Percentiles rank a stretch among this genome's conserved stretches.
These are phyloP conservation scores for Nigrospora sphaerica DNA, from an alignment of 2,329 filamentous ascomycete species.

Conservation along the genomic window DNA sequence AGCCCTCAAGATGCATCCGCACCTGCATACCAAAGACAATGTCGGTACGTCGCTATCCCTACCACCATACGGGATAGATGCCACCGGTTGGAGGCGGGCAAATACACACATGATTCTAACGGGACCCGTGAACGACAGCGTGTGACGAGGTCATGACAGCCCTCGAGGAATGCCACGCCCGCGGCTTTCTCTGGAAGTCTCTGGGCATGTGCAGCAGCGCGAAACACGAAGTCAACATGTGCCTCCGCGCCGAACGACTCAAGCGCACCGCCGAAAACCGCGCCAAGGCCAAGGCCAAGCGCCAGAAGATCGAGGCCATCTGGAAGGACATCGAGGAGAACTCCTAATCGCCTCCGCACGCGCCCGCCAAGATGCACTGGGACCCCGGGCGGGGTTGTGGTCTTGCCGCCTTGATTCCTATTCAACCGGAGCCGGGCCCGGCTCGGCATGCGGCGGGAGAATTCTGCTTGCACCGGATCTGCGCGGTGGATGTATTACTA, in stretches of 20 bases:
- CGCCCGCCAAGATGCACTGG: no score
- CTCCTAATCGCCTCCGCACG: slow-evolving; percentile 35
- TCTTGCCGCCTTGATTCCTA: no score
- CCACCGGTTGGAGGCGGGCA: neutral
- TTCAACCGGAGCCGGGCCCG: no score
- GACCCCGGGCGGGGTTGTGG: no score
- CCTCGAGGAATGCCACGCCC: slow-evolving; percentile 91
- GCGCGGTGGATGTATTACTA: neutral
- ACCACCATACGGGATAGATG: neutral
- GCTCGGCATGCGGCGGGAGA: neutral
- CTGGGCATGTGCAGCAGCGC: slow-evolving; percentile 83
- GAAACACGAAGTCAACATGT: slow-evolving; percentile 79
- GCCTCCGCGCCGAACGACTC: slow-evolving; percentile 71
- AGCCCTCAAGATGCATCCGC: slow-evolving; percentile 76
- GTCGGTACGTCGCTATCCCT: slow-evolving; percentile 48
- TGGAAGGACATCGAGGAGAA: slow-evolving; percentile 76
- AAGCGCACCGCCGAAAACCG: slow-evolving; percentile 75
- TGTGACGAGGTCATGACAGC: slow-evolving; percentile 92
- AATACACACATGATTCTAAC: neutral
- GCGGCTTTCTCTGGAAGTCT: slow-evolving; percentile 87
- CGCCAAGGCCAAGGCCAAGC: slow-evolving; percentile 60
- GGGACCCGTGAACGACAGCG: slow-evolving; percentile 43
- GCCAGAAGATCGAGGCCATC: slow-evolving; percentile 65
- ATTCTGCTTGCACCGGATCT: no score
- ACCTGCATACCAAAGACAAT: slow-evolving; percentile 90